Percentiles rank a stretch among this genome's conserved stretches.
Conservation (phyloP, 441 rosid species). For the Theobroma grandiflorum region DNA sequence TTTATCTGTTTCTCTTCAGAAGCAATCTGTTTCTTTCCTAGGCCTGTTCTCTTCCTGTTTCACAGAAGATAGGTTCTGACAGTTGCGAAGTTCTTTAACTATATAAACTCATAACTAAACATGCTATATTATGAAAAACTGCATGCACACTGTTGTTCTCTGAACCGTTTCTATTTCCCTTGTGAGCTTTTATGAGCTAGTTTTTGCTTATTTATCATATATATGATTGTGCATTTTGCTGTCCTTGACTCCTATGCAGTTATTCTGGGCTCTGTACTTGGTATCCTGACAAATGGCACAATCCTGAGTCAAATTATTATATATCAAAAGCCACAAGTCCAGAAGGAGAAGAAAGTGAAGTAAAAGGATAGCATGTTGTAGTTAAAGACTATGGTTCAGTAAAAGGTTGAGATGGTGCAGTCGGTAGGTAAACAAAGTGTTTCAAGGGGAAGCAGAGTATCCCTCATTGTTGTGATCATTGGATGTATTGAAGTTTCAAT, state of each 20-base stretch:
- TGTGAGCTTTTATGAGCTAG: neutral
- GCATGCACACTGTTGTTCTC: neutral
- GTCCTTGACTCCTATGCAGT: slow-evolving; percentile 58
- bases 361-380: slow-evolving; percentile 36
- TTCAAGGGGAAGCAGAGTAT: neutral
- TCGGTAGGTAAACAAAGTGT: neutral
- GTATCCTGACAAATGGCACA: slow-evolving; percentile 73
- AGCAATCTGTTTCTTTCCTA: neutral
- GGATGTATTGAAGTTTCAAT: neutral
- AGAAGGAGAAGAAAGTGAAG: slow-evolving; percentile 71
- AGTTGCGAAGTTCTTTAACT: neutral
- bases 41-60: neutral
- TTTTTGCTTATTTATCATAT: neutral
- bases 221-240: slow-evolving; percentile 9
- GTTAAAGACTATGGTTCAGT: slow-evolving; percentile 1
- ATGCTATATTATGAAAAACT: neutral
- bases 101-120: neutral
- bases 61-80: neutral
- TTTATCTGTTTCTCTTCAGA: neutral
- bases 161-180: neutral
- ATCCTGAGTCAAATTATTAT: slow-evolving; percentile 82
- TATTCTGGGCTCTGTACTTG: slow-evolving; percentile 74
- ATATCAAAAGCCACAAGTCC: slow-evolving; percentile 55
- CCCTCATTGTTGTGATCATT: neutral
- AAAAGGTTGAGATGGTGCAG: slow-evolving; percentile 10